Evolutionary conservation across 2,329 filamentous ascomycete genomes (phyloP), one percentile per base, ranked within the genome.

Genomic region (Penicillium olsonii): DNA sequence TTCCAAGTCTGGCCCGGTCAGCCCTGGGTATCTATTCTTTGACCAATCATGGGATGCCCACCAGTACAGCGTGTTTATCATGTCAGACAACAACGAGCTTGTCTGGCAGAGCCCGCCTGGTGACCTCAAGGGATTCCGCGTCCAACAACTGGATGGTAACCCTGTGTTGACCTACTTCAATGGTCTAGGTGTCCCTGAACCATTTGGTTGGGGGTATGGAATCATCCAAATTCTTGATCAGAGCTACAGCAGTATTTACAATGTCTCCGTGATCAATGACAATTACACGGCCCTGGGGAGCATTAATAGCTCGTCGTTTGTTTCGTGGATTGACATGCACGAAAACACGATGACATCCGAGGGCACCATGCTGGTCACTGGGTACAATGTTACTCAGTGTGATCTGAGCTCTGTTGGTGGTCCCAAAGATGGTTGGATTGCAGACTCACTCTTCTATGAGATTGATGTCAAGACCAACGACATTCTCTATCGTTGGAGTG

Each of bases 361-460:
- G n/a, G 59, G 59, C 31, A 66, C 61, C 4, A 57, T 66, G 20
- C 50, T 67, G 8, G 53, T 66, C 3, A 65, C 64, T 12, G 57
- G 58, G 2, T 60, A 63, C 20, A 66, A 66, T 34, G 55, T 61
- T n/a, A 66, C 64, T 0, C 54, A 53, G 12, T 50, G 53, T 17
- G 57, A 66, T 48, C 41, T 68, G 19, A 58, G 49, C 31, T 53
- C 64, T 19, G 54, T 68, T 7, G 58, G 63, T 10, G 64, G 65
- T 2, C 58, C 63, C 1, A 54, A 55, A 20, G 33, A 64, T 29
- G 63, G 60, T 15, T 68, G 63, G 60, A 56, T 67, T 12, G 40
- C 60, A 8, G 63, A 70, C 48, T 59, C 61, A 7, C 55, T 67
- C 17, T 50, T 66, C 45, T 61, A 63, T 38, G 63, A 66, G 45